These are phyloP conservation scores for Aspergillus intermedius DNA, from an alignment of 2,329 filamentous ascomycete genomes.

Conservation along the genomic window DNA sequence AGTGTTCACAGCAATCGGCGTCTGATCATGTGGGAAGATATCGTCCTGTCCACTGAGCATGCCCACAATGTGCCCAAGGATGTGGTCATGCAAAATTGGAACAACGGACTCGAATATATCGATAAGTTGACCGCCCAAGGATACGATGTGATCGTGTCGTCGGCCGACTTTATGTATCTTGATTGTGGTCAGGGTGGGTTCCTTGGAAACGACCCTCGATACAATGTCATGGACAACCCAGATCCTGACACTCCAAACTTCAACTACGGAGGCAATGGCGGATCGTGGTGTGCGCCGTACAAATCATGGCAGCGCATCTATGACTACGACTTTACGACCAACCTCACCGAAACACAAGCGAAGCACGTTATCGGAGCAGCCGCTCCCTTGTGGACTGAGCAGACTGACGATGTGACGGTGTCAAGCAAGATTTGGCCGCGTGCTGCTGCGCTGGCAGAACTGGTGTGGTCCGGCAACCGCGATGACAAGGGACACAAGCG, in stretches of 20 bases:
- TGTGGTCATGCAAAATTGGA: constrained; percentile 51
- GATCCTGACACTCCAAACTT: constrained; percentile 41
- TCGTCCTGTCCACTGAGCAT: constrained; percentile 40
- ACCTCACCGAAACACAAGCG: constrained; percentile 42
- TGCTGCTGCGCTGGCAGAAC: constrained; percentile 50
- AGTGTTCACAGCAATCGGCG: constrained; percentile 40
- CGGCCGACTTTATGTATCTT: constrained; percentile 51
- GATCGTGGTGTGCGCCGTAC: constrained; percentile 54
- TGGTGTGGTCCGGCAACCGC: constrained; percentile 51
- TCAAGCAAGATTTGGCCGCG: constrained; percentile 51
- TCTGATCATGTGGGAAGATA: constrained; percentile 54
- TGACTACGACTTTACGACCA: constrained; percentile 50
- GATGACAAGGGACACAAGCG: constrained; percentile 46
- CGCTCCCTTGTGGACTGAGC: constrained; percentile 50
- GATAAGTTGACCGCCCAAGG: constrained; percentile 45
- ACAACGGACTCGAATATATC: constrained; percentile 48
- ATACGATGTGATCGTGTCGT: constrained; percentile 52
- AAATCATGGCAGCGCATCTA: constrained; percentile 58
- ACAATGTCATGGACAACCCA: constrained; percentile 50
- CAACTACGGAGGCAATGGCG: constrained; percentile 50
- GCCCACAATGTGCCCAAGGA: constrained; percentile 45
- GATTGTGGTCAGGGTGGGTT: constrained; percentile 52
- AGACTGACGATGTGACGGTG: constrained; percentile 49
- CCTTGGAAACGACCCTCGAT: constrained; percentile 51
- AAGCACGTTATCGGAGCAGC: constrained; percentile 48